Conservation (phyloP, 2,329 filamentous ascomycete species). For the Mycosphaerella arachidis region DNA sequence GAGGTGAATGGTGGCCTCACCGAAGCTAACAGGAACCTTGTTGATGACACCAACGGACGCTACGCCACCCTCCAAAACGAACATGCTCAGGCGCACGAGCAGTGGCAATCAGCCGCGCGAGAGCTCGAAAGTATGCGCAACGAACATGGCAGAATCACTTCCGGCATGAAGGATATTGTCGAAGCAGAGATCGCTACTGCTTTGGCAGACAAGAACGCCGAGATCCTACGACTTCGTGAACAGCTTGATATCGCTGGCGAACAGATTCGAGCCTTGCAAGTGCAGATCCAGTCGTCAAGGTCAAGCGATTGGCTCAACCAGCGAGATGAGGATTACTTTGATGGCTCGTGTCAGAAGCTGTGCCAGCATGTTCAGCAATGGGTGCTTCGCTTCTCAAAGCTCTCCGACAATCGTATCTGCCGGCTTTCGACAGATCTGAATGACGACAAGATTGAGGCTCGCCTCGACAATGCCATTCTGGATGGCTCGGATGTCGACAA, state of each 20-base stretch:
- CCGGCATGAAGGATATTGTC: slow-evolving; percentile 59
- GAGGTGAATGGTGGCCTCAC: slow-evolving; percentile 78
- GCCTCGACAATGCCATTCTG: slow-evolving; percentile 87
- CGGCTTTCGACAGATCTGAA: slow-evolving; percentile 77
- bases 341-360: slow-evolving; percentile 86
- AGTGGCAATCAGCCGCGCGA: slow-evolving; percentile 55
- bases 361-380: slow-evolving; percentile 96
- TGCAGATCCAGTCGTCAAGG: slow-evolving; percentile 54
- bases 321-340: slow-evolving; percentile 91
- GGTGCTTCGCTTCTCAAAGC: slow-evolving; percentile 96
- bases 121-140: slow-evolving; percentile 66
- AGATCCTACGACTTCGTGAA: slow-evolving; percentile 71
- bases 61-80: slow-evolving; percentile 64
- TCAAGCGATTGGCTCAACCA: slow-evolving; percentile 70
- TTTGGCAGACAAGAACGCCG: slow-evolving; percentile 75
- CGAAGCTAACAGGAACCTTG: slow-evolving; percentile 71
- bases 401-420: slow-evolving; percentile 86
- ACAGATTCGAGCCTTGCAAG: slow-evolving; percentile 56
- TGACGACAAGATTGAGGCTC: slow-evolving; percentile 88
- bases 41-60: slow-evolving; percentile 68
- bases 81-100: slow-evolving; percentile 51
- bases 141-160: slow-evolving; percentile 59
- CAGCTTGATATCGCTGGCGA: slow-evolving; percentile 70
- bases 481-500: slow-evolving; percentile 90
- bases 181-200: slow-evolving; percentile 58